Evolutionary conservation across 169 alveolate species (phyloP), one percentile per base, ranked within the genome.

Genomic region (Eimeria nieschulzi): DNA sequence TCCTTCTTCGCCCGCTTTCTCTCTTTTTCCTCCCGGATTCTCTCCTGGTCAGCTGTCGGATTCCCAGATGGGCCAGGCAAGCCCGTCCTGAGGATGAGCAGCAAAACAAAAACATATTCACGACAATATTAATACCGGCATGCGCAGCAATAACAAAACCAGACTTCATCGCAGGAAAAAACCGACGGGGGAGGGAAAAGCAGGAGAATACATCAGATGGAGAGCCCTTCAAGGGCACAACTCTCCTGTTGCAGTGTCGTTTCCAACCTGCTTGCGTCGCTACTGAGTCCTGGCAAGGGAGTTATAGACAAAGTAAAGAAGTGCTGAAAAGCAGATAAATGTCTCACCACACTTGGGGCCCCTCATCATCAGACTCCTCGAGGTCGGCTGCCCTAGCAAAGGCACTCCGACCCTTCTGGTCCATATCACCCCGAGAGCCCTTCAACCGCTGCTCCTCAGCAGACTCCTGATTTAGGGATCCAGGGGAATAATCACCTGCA

Each of bases 11-110:
- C 73, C 61, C 51, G 25, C 59, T 25, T 80, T 59, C 75, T 23
- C 12, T 80, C 87, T 26, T 59, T 80, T 33, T 80, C 87, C 73
- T 59, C 61, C 23, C 87, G 19, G 53, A 80, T 12, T 6, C 87
- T 7, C 33, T 80, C 87, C 75, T 80, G 87, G 19, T 80, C 87
- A 12, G 59, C 87, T 21, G 87, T 73, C 9, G 59, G 19, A 19
- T 80, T 61, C 15, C 55, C 15, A 15, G 68, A 26, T 15, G 72
- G 75, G 9, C 39, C 75, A 0, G 21, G 33, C 1, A 73, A 59
- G 23, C 75, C 87, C 55, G 73, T 56, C 87, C 87, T 80, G 75
- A 64, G 26, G 75, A 46, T 7, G 7, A 9, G 33, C 85, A 53
- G 23, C 21, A 54, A n/a, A n/a, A 23, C 3, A 15, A 17, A 54